Percentiles rank a stretch among this genome's conserved stretches.
These are phyloP conservation scores for Starmerella vaccinii DNA, from an alignment of 805 yeast species.

Conservation along the genomic window DNA sequence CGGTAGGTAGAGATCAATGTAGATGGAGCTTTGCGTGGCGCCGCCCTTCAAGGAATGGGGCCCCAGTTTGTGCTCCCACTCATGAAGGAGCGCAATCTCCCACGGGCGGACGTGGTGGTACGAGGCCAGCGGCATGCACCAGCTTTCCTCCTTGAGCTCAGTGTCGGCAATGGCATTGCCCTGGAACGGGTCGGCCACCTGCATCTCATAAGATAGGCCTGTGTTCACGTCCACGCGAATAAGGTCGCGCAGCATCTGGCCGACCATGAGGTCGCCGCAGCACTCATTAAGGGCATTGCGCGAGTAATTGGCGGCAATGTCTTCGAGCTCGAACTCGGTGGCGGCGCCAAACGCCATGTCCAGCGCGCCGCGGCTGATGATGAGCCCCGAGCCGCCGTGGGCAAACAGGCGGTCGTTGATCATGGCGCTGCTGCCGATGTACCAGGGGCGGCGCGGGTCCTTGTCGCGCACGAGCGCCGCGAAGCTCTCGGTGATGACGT, in stretches of 20 bases:
- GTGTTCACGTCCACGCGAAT: slow-evolving; percentile 13
- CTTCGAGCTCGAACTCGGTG: slow-evolving; percentile 8
- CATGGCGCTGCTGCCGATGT: slow-evolving; percentile 4
- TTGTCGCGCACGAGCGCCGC: slow-evolving; percentile 20
- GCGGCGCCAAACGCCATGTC: slow-evolving; percentile 19
- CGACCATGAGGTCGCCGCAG: slow-evolving; percentile 33
- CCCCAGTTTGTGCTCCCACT: slow-evolving; percentile 2
- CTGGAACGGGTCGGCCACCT: not conserved
- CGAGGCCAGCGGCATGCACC: slow-evolving; percentile 13
- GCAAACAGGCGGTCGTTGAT: slow-evolving; percentile 26
- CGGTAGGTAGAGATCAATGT: slow-evolving; percentile 28
- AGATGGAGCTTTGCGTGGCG: not conserved
- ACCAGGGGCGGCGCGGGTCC: slow-evolving; percentile 23
- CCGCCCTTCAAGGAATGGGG: not conserved
- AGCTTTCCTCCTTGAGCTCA: not conserved
- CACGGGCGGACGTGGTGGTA: slow-evolving; percentile 9
- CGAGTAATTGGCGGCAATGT: slow-evolving; percentile 21
- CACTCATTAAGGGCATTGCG: slow-evolving; percentile 23
- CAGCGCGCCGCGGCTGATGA: slow-evolving; percentile 29
- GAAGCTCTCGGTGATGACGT: slow-evolving; percentile 27
- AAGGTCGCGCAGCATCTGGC: slow-evolving; percentile 22
- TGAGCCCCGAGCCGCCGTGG: slow-evolving; percentile 34
- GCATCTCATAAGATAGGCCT: slow-evolving; percentile 2
- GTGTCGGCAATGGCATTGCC: slow-evolving; percentile 8
- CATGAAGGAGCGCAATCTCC: slow-evolving; percentile 14